A percentile compares a stretch with the other conserved stretches of the same genome.
Evolutionary conservation across 1,139 yeast species (phyloP).

Genomic region (Saccharomyces pastorianus): DNA sequence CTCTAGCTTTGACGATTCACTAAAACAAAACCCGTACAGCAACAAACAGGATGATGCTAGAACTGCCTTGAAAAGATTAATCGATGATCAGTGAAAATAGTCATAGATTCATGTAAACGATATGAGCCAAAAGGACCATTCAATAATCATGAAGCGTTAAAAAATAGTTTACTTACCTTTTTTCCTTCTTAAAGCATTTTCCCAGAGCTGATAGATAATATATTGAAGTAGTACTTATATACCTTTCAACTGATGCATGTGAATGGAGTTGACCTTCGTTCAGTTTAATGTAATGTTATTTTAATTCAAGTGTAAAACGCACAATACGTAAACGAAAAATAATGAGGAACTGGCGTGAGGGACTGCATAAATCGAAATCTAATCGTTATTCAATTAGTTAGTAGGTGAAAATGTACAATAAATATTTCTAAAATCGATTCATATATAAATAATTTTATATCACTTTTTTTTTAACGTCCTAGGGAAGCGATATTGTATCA

Average conservation of each 20-base stretch:
- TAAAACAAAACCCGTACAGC: neutral
- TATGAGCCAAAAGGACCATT: neutral
- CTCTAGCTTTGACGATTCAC: neutral
- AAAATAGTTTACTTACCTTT: neutral
- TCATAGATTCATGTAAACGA: neutral
- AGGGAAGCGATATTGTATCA: neutral
- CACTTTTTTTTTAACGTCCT: neutral
- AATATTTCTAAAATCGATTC: neutral
- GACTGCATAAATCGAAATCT: neutral
- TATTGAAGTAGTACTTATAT: neutral
- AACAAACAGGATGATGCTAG: slow-evolving; percentile 26
- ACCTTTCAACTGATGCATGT: neutral
- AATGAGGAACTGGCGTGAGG: neutral
- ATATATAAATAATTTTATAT: neutral
- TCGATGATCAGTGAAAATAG: slow-evolving; percentile 18
- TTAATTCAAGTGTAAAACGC: neutral
- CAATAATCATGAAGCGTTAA: neutral
- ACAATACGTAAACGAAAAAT: neutral
- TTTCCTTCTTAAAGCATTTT: neutral
- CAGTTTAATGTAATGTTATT: neutral
- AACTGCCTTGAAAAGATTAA: slow-evolving; percentile 23
- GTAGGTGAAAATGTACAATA: neutral
- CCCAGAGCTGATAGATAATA: neutral
- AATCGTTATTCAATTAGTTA: neutral
- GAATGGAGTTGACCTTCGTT: neutral